Conservation (phyloP, 2,329 filamentous ascomycete genomes). For the Aciculosporium take region DNA sequence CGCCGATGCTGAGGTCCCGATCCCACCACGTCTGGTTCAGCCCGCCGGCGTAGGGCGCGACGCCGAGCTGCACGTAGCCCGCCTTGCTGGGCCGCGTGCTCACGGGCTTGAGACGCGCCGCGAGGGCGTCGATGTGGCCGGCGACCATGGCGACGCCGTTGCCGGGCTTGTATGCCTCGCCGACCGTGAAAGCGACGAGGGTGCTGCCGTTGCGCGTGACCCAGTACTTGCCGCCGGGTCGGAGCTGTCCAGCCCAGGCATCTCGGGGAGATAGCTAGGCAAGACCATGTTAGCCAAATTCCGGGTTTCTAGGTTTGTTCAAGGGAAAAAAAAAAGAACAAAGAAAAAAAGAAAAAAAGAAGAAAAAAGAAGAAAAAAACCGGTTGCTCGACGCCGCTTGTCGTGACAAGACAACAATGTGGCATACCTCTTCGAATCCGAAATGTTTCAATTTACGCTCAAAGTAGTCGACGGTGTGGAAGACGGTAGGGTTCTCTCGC, state of each 20-base stretch:
- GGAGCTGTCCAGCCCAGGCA: slow-evolving; percentile 57
- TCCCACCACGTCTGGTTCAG: slow-evolving; percentile 95
- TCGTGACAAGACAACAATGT: too few species aligned
- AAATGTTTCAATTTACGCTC: slow-evolving; percentile 53
- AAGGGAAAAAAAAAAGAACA: not conserved
- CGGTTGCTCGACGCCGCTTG: too few species aligned
- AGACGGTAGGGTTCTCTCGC: slow-evolving; percentile 80
- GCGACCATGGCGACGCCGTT: slow-evolving; percentile 82
- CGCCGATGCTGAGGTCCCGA: slow-evolving; percentile 80
- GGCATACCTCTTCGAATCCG: slow-evolving; percentile 56
- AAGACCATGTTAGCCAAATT: not conserved
- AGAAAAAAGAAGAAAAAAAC: not conserved
- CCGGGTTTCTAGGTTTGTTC: not conserved
- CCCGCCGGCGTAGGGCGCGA: slow-evolving; percentile 83
- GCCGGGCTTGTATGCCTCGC: slow-evolving; percentile 64
- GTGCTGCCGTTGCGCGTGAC: slow-evolving; percentile 73
- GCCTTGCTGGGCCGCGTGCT: slow-evolving; percentile 71
- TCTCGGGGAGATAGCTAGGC: slow-evolving; percentile 60
- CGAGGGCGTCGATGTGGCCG: slow-evolving; percentile 85
- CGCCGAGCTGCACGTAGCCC: slow-evolving; percentile 77
- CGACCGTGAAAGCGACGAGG: slow-evolving; percentile 73
- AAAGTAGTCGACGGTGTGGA: slow-evolving; percentile 75
- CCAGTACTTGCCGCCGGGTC: slow-evolving; percentile 79
- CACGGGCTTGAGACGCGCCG: slow-evolving; percentile 80
- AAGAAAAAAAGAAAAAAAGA: too few species aligned